These are phyloP conservation scores for Botryotinia globosa DNA, from an alignment of 2,329 filamentous ascomycete genomes.

Conservation along the genomic window DNA sequence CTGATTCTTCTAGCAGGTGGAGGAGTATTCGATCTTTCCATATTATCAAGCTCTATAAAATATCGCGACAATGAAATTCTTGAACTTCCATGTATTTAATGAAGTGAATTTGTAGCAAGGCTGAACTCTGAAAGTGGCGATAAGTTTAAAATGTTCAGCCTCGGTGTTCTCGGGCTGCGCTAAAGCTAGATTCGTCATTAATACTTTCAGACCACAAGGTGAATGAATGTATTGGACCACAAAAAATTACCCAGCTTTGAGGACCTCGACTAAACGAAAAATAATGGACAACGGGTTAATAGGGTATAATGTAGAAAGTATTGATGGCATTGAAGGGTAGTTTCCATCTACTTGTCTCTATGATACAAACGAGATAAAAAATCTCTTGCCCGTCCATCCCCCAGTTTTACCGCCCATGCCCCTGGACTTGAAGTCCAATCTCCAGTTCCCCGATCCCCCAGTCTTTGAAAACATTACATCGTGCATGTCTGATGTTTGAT, in stretches of 20 bases:
- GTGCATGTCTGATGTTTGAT: neutral
- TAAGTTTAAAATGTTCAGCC: constrained; percentile 8
- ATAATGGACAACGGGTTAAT: neutral
- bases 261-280: neutral
- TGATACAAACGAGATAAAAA: constrained; percentile 18
- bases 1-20: constrained; percentile 18
- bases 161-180: neutral
- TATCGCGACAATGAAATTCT: neutral
- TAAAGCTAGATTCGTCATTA: constrained; percentile 1
- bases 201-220: neutral
- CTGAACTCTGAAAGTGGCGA: constrained; percentile 16
- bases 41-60: constrained; percentile 10
- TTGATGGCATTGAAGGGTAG: neutral
- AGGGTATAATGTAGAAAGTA: neutral
- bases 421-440: neutral
- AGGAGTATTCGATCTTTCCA: constrained; percentile 32
- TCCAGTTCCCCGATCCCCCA: neutral
- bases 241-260: neutral
- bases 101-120: constrained; percentile 7
- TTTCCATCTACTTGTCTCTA: constrained; percentile 13
- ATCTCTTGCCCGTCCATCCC: constrained; percentile 1
- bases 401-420: neutral
- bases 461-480: constrained; percentile 7
- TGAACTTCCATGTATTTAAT: neutral
- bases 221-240: neutral